Conservation (phyloP, 257 asterid species). For the Ehretia macrophylla region DNA sequence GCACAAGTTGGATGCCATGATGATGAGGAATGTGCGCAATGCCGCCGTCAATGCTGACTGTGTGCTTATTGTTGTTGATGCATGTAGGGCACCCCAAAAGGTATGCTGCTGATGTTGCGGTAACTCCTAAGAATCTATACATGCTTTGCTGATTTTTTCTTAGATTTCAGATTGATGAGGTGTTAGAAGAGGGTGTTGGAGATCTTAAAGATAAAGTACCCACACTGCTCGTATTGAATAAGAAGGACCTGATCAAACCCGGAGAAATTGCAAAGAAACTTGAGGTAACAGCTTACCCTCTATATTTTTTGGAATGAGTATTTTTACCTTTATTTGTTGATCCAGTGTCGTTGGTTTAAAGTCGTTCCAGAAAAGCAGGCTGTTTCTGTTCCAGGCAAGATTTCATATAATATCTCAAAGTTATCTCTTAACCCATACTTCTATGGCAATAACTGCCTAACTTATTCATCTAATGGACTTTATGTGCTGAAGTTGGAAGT, state of each 20-base stretch:
- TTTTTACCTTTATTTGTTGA: not conserved
- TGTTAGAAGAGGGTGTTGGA: constrained; percentile 75
- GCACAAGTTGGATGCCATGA: constrained; percentile 93
- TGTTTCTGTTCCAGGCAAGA: not conserved
- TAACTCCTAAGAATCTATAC: not conserved
- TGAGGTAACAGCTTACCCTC: constrained; percentile 40
- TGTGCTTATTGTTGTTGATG: constrained; percentile 86
- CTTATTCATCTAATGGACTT: too few relatives aligned
- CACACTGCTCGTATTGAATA: constrained; percentile 79
- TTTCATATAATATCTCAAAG: not conserved
- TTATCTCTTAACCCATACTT: too few relatives aligned
- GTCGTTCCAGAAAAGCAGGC: not conserved
- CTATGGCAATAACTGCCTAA: too few relatives aligned
- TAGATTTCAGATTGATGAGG: constrained; percentile 66
- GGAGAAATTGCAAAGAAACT: constrained; percentile 98
- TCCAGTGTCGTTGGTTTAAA: not conserved
- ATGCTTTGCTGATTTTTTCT: constrained; percentile 1
- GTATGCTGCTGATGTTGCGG: constrained; percentile 27
- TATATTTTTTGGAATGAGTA: not conserved
- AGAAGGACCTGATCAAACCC: constrained; percentile 90
- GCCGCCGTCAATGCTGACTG: constrained; percentile 92
- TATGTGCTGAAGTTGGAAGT: too few relatives aligned
- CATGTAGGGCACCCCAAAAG: constrained; percentile 74
- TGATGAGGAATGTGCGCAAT: constrained; percentile 94
- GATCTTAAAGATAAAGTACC: constrained; percentile 59